Conservation (phyloP, 768 basidiomycete genomes). For the Boletus edulis region DNA sequence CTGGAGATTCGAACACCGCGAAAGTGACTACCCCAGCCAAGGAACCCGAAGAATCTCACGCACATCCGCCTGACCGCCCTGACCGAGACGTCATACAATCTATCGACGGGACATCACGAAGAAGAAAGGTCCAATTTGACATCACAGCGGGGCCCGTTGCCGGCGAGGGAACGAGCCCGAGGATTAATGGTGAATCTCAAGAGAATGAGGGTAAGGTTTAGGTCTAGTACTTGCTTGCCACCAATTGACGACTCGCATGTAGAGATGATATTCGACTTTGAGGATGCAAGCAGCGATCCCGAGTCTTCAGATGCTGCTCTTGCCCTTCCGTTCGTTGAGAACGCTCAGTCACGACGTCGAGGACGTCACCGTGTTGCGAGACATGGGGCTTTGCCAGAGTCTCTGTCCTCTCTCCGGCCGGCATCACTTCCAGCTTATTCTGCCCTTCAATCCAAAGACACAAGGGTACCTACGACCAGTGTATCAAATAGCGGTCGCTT, state of each 20-base stretch:
- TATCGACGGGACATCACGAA: constrained; percentile 40
- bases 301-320: constrained; percentile 34
- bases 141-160: constrained; percentile 55
- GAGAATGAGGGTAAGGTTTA: constrained; percentile 45
- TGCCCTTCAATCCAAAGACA: constrained; percentile 38
- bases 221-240: background rate
- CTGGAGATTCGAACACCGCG: constrained; percentile 9
- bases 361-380: constrained; percentile 30
- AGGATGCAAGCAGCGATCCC: constrained; percentile 44
- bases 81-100: constrained; percentile 24
- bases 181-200: constrained; percentile 31
- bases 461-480: background rate
- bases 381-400: constrained; percentile 47
- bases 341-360: constrained; percentile 20
- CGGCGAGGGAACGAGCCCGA: constrained; percentile 38
- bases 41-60: constrained; percentile 7
- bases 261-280: constrained; percentile 74
- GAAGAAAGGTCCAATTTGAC: constrained; percentile 72
- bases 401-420: constrained; percentile 60
- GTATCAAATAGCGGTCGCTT: background rate
- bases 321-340: constrained; percentile 36
- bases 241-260: constrained; percentile 2
- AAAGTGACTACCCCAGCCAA: constrained; percentile 9
- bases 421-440: constrained; percentile 68
- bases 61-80: constrained; percentile 16